Conservation (phyloP, 139 green algal genomes). For the Auxenochlorella pyrenoidosa region DNA sequence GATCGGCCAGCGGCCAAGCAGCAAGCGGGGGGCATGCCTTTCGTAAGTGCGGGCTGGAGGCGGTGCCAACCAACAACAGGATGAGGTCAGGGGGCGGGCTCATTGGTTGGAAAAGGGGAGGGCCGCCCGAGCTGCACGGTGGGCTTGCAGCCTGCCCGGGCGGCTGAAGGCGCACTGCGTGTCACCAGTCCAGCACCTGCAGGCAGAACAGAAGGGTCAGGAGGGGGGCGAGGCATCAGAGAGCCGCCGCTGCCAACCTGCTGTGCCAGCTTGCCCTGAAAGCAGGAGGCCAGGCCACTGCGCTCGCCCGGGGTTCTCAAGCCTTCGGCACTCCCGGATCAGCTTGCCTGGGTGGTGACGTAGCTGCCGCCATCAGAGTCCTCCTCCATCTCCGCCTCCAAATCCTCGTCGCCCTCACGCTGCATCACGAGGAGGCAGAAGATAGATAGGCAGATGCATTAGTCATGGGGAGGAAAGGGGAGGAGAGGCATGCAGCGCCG, state of each 20-base stretch:
- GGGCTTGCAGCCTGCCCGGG: no score
- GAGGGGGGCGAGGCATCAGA: no score
- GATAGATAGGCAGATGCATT: no score
- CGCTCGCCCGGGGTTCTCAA: no score
- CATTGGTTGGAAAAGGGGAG: neutral
- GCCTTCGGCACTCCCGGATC: no score
- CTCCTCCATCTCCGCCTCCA: neutral
- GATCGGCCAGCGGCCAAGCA: neutral
- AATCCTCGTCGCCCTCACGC: neutral
- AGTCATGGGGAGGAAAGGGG: no score
- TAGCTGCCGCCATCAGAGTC: neutral
- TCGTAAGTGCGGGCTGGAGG: neutral
- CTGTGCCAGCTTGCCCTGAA: no score
- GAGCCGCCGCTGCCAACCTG: no score
- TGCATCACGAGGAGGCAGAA: neutral
- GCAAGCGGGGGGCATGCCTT: neutral
- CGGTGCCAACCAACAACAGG: neutral
- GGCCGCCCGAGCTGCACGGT: neutral
- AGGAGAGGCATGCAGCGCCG: no score
- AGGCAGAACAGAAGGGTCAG: no score
- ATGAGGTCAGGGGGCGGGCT: neutral
- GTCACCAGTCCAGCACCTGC: constrained; percentile 1
- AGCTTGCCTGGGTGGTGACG: neutral
- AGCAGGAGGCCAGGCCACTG: no score
- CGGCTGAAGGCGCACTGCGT: neutral